Conservation (phyloP, 352 stramenopile genomes). For the Phytopythium helicoides region DNA sequence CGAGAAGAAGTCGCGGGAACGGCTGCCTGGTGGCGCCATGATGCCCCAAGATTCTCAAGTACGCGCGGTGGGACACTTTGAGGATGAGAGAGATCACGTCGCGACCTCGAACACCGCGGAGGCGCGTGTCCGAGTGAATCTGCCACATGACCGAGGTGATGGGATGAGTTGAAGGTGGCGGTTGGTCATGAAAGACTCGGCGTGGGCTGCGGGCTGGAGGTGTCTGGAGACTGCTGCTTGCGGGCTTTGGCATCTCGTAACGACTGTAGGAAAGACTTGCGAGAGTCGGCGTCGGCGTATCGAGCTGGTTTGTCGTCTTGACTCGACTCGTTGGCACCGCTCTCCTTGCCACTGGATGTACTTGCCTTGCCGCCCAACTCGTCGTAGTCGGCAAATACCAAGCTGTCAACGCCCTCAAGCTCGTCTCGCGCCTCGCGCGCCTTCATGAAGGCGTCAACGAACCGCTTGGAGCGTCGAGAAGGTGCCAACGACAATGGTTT, state of each 20-base stretch:
- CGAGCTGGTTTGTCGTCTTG: slow-evolving; percentile 5
- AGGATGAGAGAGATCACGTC: too few species aligned
- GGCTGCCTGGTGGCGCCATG: not conserved
- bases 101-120: too few species aligned
- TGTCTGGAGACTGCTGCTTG: too few species aligned
- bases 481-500: not conserved
- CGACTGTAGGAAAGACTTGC: slow-evolving; percentile 18
- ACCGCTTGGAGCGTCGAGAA: slow-evolving; percentile 13
- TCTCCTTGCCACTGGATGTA: not conserved
- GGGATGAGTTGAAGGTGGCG: too few species aligned
- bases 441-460: slow-evolving; percentile 24
- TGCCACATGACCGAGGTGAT: too few species aligned
- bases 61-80: too few species aligned
- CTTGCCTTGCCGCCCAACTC: not conserved
- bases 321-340: not conserved
- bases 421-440: slow-evolving; percentile 6
- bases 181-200: too few species aligned
- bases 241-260: slow-evolving; percentile 10
- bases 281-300: slow-evolving; percentile 20
- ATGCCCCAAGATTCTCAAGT: too few species aligned
- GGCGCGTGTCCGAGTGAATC: too few species aligned
- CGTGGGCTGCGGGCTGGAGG: too few species aligned
- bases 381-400: not conserved
- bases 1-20: not conserved
- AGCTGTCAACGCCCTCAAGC: not conserved